Conservation (phyloP, 345 rosid genomes). For the Gossypium raimondii region DNA sequence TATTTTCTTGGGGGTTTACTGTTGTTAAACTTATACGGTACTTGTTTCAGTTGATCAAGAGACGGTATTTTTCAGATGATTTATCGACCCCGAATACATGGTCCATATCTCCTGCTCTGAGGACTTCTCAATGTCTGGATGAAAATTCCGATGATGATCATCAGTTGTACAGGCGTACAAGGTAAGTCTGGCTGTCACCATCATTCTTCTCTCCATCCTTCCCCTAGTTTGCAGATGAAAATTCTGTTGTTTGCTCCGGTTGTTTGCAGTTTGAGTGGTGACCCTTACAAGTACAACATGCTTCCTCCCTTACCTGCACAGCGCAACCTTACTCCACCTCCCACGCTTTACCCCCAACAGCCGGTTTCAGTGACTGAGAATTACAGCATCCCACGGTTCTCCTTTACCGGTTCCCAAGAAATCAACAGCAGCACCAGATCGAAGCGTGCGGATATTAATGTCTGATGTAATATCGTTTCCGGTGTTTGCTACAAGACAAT, state of each 20-base stretch:
- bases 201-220: neutral
- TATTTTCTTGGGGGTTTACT: neutral
- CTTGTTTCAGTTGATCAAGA: slow-evolving; percentile 67
- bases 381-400: slow-evolving; percentile 69
- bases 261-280: slow-evolving; percentile 53
- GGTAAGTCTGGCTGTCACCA: slow-evolving; percentile 33
- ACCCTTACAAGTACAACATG: slow-evolving; percentile 64
- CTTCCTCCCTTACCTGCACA: slow-evolving; percentile 92
- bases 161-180: slow-evolving; percentile 47
- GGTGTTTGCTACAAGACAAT: neutral
- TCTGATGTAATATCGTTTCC: slow-evolving; percentile 28
- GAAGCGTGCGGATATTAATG: slow-evolving; percentile 83
- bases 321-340: slow-evolving; percentile 91
- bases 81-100: slow-evolving; percentile 64
- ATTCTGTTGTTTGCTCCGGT: neutral
- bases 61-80: slow-evolving; percentile 90
- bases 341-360: slow-evolving; percentile 92
- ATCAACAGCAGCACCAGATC: slow-evolving; percentile 49
- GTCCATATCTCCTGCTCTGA: slow-evolving; percentile 57
- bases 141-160: slow-evolving; percentile 67
- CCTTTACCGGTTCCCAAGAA: slow-evolving; percentile 49
- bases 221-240: neutral
- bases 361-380: slow-evolving; percentile 67
- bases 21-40: neutral
- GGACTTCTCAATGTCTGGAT: slow-evolving; percentile 59